Percentiles rank a stretch among this genome's conserved stretches.
Evolutionary conservation across 768 basidiomycete genomes (phyloP).

Genomic region (Lactarius trivialis): DNA sequence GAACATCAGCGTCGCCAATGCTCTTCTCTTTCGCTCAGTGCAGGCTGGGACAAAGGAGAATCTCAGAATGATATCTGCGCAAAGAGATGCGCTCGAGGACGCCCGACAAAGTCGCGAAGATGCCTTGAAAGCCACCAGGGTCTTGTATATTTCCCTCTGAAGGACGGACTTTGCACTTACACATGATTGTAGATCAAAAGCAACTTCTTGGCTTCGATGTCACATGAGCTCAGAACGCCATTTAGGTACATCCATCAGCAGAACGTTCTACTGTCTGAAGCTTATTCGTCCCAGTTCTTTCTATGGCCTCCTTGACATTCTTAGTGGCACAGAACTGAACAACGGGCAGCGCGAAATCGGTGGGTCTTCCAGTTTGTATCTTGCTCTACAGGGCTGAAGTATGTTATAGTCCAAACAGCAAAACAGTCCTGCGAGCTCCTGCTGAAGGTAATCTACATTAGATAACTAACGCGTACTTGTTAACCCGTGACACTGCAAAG

Average conservation of each 20-base stretch:
- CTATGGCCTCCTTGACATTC: slow-evolving; percentile 68
- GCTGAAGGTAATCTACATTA: slow-evolving; percentile 42
- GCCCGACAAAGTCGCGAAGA: slow-evolving; percentile 66
- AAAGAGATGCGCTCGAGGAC: slow-evolving; percentile 61
- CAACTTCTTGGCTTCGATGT: slow-evolving; percentile 71
- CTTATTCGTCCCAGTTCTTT: slow-evolving; percentile 44
- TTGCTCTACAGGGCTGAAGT: not conserved
- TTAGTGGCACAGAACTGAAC: slow-evolving; percentile 65
- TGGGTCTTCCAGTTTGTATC: slow-evolving; percentile 21
- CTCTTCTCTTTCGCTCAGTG: slow-evolving; percentile 66
- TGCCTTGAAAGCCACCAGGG: slow-evolving; percentile 69
- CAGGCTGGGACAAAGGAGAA: slow-evolving; percentile 70
- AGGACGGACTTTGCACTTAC: not conserved
- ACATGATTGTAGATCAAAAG: slow-evolving; percentile 53
- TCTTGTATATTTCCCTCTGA: slow-evolving; percentile 23
- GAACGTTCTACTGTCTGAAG: not conserved
- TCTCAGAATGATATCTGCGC: slow-evolving; percentile 69
- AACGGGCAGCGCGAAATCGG: slow-evolving; percentile 65
- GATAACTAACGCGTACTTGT: not conserved
- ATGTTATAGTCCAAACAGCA: slow-evolving; percentile 56
- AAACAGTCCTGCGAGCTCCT: slow-evolving; percentile 73
- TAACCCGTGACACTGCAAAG: slow-evolving; percentile 29
- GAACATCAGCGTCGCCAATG: slow-evolving; percentile 69
- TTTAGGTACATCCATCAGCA: slow-evolving; percentile 45
- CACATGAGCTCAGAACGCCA: slow-evolving; percentile 69